phyloP scores from a whole-genome alignment of 257 asterid species.

The Salvia miltiorrhiza region DNA sequence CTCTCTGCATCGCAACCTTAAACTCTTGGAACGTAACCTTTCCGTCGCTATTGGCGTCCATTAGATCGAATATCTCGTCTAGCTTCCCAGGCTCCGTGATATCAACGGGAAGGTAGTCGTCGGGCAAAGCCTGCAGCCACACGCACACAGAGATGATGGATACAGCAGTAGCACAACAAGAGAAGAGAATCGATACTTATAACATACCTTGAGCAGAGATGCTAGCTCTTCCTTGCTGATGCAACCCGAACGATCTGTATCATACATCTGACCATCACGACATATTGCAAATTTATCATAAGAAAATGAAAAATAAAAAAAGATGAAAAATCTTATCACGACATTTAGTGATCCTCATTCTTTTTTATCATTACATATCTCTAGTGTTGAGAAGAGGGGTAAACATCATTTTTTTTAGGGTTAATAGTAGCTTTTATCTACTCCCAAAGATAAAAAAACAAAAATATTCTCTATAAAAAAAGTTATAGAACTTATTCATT shows the following conservation, averaged over 20 bases:
- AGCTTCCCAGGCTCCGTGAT: constrained; percentile 77
- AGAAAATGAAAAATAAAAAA: too few relatives aligned
- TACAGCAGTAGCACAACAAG: not conserved
- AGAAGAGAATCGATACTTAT: not conserved
- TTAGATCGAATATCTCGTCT: constrained; percentile 75
- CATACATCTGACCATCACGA: too few relatives aligned
- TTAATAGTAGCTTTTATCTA: too few relatives aligned
- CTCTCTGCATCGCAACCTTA: constrained; percentile 79
- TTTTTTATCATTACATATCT: too few relatives aligned
- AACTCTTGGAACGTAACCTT: constrained; percentile 80
- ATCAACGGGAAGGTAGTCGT: constrained; percentile 68
- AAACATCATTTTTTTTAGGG: too few relatives aligned
- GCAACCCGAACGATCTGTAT: constrained; percentile 79
- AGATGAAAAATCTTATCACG: too few relatives aligned
- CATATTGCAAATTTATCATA: too few relatives aligned
- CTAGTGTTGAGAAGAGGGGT: too few relatives aligned
- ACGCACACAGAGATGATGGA: not conserved
- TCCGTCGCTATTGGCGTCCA: constrained; percentile 86
- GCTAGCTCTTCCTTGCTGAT: constrained; percentile 88
- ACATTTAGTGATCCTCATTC: too few relatives aligned
- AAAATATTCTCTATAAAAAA: too few relatives aligned
- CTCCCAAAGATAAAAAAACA: too few relatives aligned
- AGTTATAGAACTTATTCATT: too few relatives aligned
- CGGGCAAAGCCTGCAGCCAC: constrained; percentile 68
- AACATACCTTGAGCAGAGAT: constrained; percentile 64